Conservation (phyloP, 768 basidiomycete genomes). For the Xerocomellus chrysenteron region DNA sequence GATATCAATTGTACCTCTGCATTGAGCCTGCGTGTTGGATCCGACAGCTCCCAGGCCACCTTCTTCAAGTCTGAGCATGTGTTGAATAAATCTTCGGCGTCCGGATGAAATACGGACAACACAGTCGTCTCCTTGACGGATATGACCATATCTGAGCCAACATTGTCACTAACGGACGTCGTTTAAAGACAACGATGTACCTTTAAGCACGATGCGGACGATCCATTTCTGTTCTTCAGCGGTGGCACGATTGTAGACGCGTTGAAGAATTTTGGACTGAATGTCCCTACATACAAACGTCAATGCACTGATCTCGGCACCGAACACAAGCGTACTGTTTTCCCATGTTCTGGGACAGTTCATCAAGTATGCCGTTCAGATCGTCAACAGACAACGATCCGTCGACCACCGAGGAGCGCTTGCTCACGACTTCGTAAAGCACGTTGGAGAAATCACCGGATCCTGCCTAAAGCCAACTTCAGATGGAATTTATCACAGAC, state of each 20-base stretch:
- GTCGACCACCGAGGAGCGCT: slow-evolving; percentile 76
- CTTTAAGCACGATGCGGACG: slow-evolving; percentile 93
- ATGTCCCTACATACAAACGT: slow-evolving; percentile 51
- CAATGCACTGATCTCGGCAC: not conserved
- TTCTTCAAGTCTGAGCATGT: slow-evolving; percentile 96
- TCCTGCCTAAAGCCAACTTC: slow-evolving; percentile 45
- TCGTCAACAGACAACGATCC: slow-evolving; percentile 79
- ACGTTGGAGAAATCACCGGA: slow-evolving; percentile 90
- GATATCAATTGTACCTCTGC: slow-evolving; percentile 42
- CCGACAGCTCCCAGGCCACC: slow-evolving; percentile 85
- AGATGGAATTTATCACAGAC: not conserved
- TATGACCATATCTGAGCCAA: slow-evolving; percentile 75
- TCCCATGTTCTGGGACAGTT: slow-evolving; percentile 67
- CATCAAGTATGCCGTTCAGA: slow-evolving; percentile 78
- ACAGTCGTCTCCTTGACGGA: slow-evolving; percentile 94
- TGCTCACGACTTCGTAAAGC: slow-evolving; percentile 81
- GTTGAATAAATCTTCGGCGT: slow-evolving; percentile 92
- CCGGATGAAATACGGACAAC: slow-evolving; percentile 88
- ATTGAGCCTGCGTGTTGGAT: slow-evolving; percentile 65
- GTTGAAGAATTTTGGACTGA: slow-evolving; percentile 73
- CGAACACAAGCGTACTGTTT: slow-evolving; percentile 55
- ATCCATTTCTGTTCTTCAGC: slow-evolving; percentile 94
- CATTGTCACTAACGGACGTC: not conserved
- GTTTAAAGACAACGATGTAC: slow-evolving; percentile 37
- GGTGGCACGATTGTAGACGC: slow-evolving; percentile 76